phyloP scores from a whole-genome alignment of 352 stramenopile species.

The Globisporangium perplexum region DNA sequence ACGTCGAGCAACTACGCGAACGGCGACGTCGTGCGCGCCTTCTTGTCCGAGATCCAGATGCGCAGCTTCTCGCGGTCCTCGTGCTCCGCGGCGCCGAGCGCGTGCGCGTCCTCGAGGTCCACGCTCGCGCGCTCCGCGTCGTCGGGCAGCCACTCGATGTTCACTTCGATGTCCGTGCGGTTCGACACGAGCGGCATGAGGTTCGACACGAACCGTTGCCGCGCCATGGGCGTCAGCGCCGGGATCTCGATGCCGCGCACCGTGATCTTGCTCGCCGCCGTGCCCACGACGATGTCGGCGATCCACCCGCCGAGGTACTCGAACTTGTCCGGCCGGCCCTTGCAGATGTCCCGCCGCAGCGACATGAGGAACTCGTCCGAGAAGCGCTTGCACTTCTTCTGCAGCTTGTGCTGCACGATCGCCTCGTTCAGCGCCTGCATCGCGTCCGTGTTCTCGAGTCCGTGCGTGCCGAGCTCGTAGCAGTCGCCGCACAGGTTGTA shows the following conservation, averaged over 20 bases:
- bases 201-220: constrained; percentile 68
- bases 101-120: constrained; percentile 23
- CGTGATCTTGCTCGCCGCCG: constrained; percentile 60
- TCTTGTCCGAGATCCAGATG: constrained; percentile 87
- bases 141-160: constrained; percentile 80
- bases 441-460: constrained; percentile 65
- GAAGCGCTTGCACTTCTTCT: constrained; percentile 74
- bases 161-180: constrained; percentile 74
- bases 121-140: constrained; percentile 33
- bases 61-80: constrained; percentile 73
- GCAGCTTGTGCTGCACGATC: constrained; percentile 62
- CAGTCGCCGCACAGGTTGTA: constrained; percentile 68
- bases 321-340: constrained; percentile 73
- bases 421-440: constrained; percentile 66
- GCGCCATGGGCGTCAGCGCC: constrained; percentile 35
- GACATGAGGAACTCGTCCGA: constrained; percentile 69
- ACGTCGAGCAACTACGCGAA: constrained; percentile 29
- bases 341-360: constrained; percentile 74
- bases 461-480: constrained; percentile 66
- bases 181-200: constrained; percentile 81
- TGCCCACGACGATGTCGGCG: constrained; percentile 69
- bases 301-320: constrained; percentile 81
- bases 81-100: constrained; percentile 19
- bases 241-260: constrained; percentile 80
- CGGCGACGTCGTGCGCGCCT: constrained; percentile 67